Conservation (phyloP, 441 rosid species). For the Omphalea diandra region DNA sequence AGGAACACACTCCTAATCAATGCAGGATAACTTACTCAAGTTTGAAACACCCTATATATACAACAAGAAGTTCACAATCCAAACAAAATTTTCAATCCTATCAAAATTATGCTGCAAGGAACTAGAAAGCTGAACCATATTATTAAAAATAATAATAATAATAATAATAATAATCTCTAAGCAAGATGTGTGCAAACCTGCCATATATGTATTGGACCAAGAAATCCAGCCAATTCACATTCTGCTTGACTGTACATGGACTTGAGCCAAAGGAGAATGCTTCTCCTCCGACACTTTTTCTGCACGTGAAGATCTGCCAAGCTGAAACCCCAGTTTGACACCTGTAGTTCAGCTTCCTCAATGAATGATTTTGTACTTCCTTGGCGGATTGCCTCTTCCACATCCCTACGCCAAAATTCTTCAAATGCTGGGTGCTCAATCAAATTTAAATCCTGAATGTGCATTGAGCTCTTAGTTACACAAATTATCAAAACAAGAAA, state of each 20-base stretch:
- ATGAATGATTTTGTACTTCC: constrained; percentile 55
- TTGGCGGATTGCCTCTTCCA: constrained; percentile 70
- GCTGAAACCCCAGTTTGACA: constrained; percentile 69
- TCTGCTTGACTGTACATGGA: constrained; percentile 40
- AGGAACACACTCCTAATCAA: too few species aligned
- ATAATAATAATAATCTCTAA: constrained; percentile 1
- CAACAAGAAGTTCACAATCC: constrained; percentile 1
- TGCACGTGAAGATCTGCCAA: constrained; percentile 53
- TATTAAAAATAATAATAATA: too few species aligned
- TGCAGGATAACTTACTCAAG: too few species aligned
- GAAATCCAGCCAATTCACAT: constrained; percentile 58
- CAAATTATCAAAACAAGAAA: background rate
- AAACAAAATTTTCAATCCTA: background rate
- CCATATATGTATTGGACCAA: constrained; percentile 75
- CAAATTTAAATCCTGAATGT: constrained; percentile 53
- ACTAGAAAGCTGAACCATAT: constrained; percentile 1
- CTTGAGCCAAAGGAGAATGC: constrained; percentile 47
- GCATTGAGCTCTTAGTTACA: constrained; percentile 12
- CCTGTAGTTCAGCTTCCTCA: constrained; percentile 66
- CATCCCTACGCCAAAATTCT: constrained; percentile 72
- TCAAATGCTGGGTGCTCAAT: constrained; percentile 56
- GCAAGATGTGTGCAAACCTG: constrained; percentile 46
- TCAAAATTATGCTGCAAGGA: background rate
- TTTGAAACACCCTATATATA: too few species aligned
- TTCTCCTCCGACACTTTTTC: constrained; percentile 41